Evolutionary conservation across 306 rosid species (phyloP).

Genomic region (Quercus cerris): DNA sequence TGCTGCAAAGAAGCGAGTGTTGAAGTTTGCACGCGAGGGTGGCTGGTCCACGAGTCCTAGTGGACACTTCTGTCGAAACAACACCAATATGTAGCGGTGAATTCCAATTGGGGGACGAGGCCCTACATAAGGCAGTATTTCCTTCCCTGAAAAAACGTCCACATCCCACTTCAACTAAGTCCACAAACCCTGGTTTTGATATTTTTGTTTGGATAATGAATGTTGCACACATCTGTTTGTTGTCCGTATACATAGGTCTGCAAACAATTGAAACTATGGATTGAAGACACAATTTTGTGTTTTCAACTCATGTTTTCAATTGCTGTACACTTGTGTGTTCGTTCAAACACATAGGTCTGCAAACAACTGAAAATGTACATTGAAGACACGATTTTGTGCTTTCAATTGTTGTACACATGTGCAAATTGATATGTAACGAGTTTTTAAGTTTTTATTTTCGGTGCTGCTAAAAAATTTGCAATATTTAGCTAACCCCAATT

Average conservation of each 20-base stretch:
- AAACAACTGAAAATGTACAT: too few relatives aligned
- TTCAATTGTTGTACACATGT: not conserved
- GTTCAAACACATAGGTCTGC: too few relatives aligned
- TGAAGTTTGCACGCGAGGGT: conserved; percentile 50
- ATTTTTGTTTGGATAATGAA: not conserved
- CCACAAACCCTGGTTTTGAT: not conserved
- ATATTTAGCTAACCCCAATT: not conserved
- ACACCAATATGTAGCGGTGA: conserved; percentile 66
- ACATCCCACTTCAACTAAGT: not conserved
- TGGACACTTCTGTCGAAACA: conserved; percentile 58
- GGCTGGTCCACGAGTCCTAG: conserved; percentile 68
- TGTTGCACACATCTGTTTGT: too few relatives aligned
- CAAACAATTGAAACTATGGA: too few relatives aligned
- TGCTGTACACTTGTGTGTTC: too few relatives aligned
- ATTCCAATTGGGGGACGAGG: conserved; percentile 84
- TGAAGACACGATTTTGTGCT: too few relatives aligned
- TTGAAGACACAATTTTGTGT: too few relatives aligned
- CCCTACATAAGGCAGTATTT: conserved; percentile 63
- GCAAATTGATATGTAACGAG: not conserved
- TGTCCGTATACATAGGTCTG: too few relatives aligned
- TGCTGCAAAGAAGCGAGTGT: conserved; percentile 65
- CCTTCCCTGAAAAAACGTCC: conserved; percentile 46
- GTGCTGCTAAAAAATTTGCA: too few relatives aligned
- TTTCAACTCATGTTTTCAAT: too few relatives aligned
- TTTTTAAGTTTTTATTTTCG: too few relatives aligned